These are phyloP conservation scores for Aotearoamyces nothofagi DNA, from an alignment of 2,329 filamentous ascomycete species.

Conservation along the genomic window DNA sequence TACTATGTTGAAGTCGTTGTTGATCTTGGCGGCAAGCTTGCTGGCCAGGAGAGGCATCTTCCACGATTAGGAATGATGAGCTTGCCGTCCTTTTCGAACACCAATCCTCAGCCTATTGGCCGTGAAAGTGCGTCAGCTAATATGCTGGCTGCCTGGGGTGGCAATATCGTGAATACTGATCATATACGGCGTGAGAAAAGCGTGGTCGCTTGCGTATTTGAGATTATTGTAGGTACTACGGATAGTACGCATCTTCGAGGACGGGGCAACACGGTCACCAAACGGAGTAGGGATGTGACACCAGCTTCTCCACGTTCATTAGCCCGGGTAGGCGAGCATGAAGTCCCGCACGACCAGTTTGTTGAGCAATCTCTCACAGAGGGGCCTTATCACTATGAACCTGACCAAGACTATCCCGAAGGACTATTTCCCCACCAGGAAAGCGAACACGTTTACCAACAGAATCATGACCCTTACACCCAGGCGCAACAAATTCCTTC, in stretches of 20 bases:
- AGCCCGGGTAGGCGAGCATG: constrained; percentile 2
- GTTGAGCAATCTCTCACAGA: neutral
- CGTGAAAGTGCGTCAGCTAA: constrained; percentile 25
- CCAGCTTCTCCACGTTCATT: constrained; percentile 5
- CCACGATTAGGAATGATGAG: constrained; percentile 16
- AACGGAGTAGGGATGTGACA: constrained; percentile 2
- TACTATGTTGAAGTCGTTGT: constrained; percentile 90
- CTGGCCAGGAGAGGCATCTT: constrained; percentile 37
- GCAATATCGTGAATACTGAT: constrained; percentile 75
- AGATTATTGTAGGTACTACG: constrained; percentile 72
- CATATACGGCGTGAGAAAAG: constrained; percentile 77
- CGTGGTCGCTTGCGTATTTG: constrained; percentile 76
- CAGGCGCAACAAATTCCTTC: constrained; percentile 22
- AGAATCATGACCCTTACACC: constrained; percentile 15
- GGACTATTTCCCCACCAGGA: constrained; percentile 19
- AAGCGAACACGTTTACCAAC: constrained; percentile 12
- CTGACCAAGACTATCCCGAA: constrained; percentile 11
- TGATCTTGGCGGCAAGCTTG: constrained; percentile 77
- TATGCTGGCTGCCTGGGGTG: constrained; percentile 37
- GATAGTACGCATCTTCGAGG: constrained; percentile 40
- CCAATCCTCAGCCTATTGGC: constrained; percentile 6
- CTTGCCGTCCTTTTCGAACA: constrained; percentile 9
- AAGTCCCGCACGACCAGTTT: neutral
- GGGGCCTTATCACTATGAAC: constrained; percentile 2
- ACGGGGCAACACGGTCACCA: constrained; percentile 8